These are phyloP conservation scores for Cordyceps cicadae DNA, from an alignment of 2,329 filamentous ascomycete genomes.

Conservation along the genomic window DNA sequence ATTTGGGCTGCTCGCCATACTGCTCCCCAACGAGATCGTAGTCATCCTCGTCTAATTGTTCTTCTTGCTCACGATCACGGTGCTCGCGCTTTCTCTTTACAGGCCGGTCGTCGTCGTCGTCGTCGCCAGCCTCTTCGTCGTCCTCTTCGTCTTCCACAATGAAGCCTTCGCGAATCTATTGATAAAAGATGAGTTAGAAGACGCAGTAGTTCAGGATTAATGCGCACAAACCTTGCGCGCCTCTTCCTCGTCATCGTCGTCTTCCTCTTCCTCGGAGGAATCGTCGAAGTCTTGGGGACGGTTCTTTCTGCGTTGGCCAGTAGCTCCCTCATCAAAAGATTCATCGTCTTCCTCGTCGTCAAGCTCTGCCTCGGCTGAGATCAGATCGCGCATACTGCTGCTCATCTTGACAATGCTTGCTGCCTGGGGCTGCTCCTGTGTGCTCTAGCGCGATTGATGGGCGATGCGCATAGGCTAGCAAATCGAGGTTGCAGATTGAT, in stretches of 20 bases:
- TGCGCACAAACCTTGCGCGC: constrained; percentile 55
- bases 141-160: constrained; percentile 83
- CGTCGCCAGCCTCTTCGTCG: constrained; percentile 58
- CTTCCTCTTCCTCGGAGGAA: constrained; percentile 86
- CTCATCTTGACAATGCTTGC: constrained; percentile 43
- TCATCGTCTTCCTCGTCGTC: constrained; percentile 81
- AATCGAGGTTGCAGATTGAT: neutral
- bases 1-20: constrained; percentile 54
- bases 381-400: constrained; percentile 61
- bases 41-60: constrained; percentile 91
- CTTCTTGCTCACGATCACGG: constrained; percentile 71
- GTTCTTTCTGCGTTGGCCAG: constrained; percentile 43
- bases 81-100: constrained; percentile 69
- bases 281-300: constrained; percentile 52
- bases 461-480: neutral
- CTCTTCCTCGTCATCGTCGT: constrained; percentile 85
- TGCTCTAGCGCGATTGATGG: neutral
- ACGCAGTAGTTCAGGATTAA: neutral
- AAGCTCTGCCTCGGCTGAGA: constrained; percentile 78
- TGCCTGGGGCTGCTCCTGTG: neutral
- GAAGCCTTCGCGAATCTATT: constrained; percentile 82
- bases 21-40: constrained; percentile 87
- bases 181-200: neutral
- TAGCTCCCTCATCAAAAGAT: constrained; percentile 69
- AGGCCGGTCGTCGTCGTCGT: constrained; percentile 46